Evolutionary conservation across 2,329 filamentous ascomycete species (phyloP).

Genomic region (Leptodontidium sp.): DNA sequence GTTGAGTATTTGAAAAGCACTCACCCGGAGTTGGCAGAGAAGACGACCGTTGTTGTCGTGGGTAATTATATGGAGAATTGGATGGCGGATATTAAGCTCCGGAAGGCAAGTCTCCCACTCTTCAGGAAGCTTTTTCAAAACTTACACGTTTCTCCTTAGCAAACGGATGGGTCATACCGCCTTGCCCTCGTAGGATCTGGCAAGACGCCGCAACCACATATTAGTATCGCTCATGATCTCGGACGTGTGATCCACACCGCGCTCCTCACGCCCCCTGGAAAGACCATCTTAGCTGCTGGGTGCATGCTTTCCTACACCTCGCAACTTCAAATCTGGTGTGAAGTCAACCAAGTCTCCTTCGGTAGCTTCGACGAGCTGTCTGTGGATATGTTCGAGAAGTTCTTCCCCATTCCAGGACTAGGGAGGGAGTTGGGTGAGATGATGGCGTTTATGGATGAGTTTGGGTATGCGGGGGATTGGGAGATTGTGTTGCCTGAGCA

Average conservation of each 20-base stretch:
- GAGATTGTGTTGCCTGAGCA: constrained; percentile 44
- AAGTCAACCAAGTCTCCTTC: constrained; percentile 29
- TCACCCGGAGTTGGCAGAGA: constrained; percentile 43
- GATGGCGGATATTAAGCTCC: constrained; percentile 27
- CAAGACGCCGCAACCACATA: constrained; percentile 28
- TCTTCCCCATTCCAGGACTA: constrained; percentile 38
- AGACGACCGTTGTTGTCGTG: constrained; percentile 47
- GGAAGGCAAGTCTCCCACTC: constrained; percentile 25
- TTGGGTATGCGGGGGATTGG: constrained; percentile 48
- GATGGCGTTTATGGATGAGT: constrained; percentile 42
- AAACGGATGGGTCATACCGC: constrained; percentile 38
- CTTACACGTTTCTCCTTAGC: constrained; percentile 1
- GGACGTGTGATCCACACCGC: constrained; percentile 39
- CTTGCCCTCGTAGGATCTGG: constrained; percentile 43
- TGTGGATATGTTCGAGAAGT: constrained; percentile 38
- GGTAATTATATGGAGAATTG: constrained; percentile 43
- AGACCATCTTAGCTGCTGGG: constrained; percentile 35
- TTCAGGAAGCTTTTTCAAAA: too few relatives aligned
- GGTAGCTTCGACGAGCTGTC: constrained; percentile 32
- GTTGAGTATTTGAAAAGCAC: constrained; percentile 45
- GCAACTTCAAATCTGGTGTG: constrained; percentile 34
- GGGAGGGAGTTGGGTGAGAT: constrained; percentile 48
- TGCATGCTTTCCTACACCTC: constrained; percentile 31
- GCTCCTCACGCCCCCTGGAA: constrained; percentile 38
- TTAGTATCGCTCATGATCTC: constrained; percentile 30